Base-by-base conservation (phyloP, 2,329 filamentous ascomycete species). In the Colletotrichum higginsianum region DNA sequence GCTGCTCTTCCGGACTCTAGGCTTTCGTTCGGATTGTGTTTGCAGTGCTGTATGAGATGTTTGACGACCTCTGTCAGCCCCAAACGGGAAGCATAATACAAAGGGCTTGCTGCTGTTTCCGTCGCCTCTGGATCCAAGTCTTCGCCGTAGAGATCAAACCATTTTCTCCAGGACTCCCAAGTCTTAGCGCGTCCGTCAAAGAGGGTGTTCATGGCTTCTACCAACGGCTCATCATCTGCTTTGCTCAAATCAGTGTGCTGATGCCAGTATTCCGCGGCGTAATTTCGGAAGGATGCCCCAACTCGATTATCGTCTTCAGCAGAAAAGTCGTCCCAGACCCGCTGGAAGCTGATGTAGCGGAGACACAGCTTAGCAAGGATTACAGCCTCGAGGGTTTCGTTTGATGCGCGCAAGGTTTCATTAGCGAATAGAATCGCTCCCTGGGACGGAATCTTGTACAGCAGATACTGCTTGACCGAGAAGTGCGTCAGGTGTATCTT, bases 401-500 rank as follows among this genome's bases (percentile, higher is more conserved):
- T 38, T 2, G 18, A 5, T 2, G 26, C 26, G 2, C 30, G 63
- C 6, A 63, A 13, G 26, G 3, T n/a, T 5, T 50, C 52, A 12
- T 26, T 50, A 15, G 52, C 61, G 12, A 35, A 0, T 3, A 26
- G 11, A 8, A 55, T 1, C 16, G 35, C 42, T 15, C 26, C 52
- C 6, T 26, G 60, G 11, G 30, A 23, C 3, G 69, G 55, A 35
- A 69, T 65, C 15, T 70, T 61, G 26, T 49, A 53, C 30, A 77
- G 42, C 2, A 78, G 70, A 21, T 74, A 78, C 11, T 77, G 16
- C 3, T 58, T 73, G 11, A 78, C 63, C 0, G 74, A 73, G 38
- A 78, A 78, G n/a, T 77, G 75, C 0, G 74, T n/a, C 2, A 76
- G n/a, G 2, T 75, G 66, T 5, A 79, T 52, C 6, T 49, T 71